Evolutionary conservation across 2,329 filamentous ascomycete genomes (phyloP).

Genomic region (Beauveria australis): DNA sequence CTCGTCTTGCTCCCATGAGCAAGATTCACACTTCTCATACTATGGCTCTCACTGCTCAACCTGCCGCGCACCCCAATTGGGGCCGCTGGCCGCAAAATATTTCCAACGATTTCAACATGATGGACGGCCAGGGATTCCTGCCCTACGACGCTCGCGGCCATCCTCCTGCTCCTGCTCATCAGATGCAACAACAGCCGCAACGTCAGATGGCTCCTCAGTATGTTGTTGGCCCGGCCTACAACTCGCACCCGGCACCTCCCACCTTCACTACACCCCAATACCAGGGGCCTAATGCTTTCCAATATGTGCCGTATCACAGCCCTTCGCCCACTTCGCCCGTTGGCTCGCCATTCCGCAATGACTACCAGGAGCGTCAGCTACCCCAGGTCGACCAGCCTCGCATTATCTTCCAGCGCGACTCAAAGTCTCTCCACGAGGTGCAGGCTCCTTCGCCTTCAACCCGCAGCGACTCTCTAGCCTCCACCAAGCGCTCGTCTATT

Average conservation of each 20-base stretch:
- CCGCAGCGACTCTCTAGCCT: constrained; percentile 25
- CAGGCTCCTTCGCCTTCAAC: constrained; percentile 24
- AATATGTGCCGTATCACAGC: constrained; percentile 35
- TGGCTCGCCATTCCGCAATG: constrained; percentile 25
- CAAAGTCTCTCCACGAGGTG: constrained; percentile 23
- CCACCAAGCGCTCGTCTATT: constrained; percentile 13
- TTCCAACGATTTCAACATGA: constrained; percentile 37
- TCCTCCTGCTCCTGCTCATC: constrained; percentile 23
- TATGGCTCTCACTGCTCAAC: constrained; percentile 42
- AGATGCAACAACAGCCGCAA: constrained; percentile 28
- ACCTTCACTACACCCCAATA: constrained; percentile 36
- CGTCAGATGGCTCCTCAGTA: constrained; percentile 39
- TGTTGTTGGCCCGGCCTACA: constrained; percentile 36
- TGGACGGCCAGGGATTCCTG: constrained; percentile 39
- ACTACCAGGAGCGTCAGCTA: constrained; percentile 24
- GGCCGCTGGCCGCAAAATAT: constrained; percentile 47
- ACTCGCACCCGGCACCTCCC: constrained; percentile 28
- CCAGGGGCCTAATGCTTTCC: constrained; percentile 33
- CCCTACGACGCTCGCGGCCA: constrained; percentile 37
- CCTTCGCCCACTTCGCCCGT: constrained; percentile 26
- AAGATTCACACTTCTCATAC: constrained; percentile 11
- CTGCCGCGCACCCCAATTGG: constrained; percentile 41
- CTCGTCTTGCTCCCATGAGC: constrained; percentile 6
- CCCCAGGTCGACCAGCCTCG: constrained; percentile 18
- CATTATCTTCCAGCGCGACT: constrained; percentile 19